Evolutionary conservation across 148 eudicot species (phyloP), one percentile per base, ranked within the genome.

Genomic region (Limonium bicolor): DNA sequence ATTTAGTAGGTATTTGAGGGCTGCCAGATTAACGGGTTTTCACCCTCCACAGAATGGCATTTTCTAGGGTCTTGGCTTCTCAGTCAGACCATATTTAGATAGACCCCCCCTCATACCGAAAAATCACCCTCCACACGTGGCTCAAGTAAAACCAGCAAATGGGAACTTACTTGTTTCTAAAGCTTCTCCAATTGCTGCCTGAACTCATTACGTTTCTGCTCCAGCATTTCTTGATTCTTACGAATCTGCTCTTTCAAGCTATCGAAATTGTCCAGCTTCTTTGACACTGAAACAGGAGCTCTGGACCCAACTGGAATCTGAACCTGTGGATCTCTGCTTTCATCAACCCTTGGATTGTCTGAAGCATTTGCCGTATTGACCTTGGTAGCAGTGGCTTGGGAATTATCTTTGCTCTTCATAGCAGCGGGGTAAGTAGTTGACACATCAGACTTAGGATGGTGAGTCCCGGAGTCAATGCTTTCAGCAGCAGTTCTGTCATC

Each of bases 181-280:
- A 88, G 74, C 58, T 75, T 80, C 55, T 75, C 72, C 64, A 88
- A 59, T 65, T 74, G 65, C 12, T 44, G 74, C 20, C 69, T 67
- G 51, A 88, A 88, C 51, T 78, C 87, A 48, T 27, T 66, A 41
- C 93, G 70, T 64, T 78, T 88, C 73, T 70, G 73, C 51, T 70
- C 87, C 50, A 88, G 81, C 77, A 85, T 63, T 70, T 84, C 92
- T 70, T 88, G 97, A 68, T 80, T 88, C 68, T 70, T 77, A 36
- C 87, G 97, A 23, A 88, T 65, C 68, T 82, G 80, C 76, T 88
- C 92, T 71, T 74, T 77, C 76, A 88, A 48, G 38, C 63, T 46
- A 70, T 71, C 92, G 59, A 77, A 63, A 58, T 25, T 80, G 61
- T 78, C 95, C 69, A 71, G 54, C 61, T 84, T 82, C 62, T 86